A percentile compares a stretch with the other conserved stretches of the same genome.
Evolutionary conservation across 2,329 filamentous ascomycete species (phyloP).

Genomic region (Alternaria infectoria): DNA sequence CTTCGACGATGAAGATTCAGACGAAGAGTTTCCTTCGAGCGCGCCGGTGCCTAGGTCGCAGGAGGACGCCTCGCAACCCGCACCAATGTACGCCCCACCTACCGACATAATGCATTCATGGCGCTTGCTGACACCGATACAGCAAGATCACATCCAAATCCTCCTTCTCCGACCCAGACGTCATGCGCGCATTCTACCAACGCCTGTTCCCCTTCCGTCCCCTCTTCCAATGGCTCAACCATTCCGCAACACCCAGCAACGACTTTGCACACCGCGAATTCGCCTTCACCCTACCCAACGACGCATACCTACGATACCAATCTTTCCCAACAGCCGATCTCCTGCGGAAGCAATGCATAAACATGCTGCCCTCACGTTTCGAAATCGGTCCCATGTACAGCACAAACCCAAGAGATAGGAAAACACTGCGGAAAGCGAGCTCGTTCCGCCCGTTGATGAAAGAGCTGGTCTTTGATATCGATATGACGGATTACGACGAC

Average conservation of each 20-base stretch:
- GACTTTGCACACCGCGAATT: constrained; percentile 96
- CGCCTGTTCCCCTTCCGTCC: constrained; percentile 93
- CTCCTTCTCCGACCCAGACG: constrained; percentile 72
- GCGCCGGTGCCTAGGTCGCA: constrained; percentile 55
- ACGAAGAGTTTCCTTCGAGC: constrained; percentile 65
- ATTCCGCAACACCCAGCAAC: constrained; percentile 80
- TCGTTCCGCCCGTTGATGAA: constrained; percentile 89
- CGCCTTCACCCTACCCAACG: constrained; percentile 91
- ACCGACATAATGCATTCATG: background rate
- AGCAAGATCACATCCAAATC: constrained; percentile 50
- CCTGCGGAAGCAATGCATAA: constrained; percentile 89
- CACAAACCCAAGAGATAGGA: constrained; percentile 91
- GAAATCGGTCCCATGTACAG: constrained; percentile 98
- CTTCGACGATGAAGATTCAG: constrained; percentile 64
- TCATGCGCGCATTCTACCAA: constrained; percentile 94
- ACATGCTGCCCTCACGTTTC: constrained; percentile 88
- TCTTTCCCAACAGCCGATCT: constrained; percentile 73
- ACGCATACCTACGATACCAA: constrained; percentile 91
- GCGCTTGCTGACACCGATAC: constrained; percentile 22
- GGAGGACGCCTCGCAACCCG: constrained; percentile 47
- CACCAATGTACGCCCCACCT: constrained; percentile 45
- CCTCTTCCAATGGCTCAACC: constrained; percentile 97
- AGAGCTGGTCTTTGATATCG: constrained; percentile 98
- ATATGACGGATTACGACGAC: constrained; percentile 98
- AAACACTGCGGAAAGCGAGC: constrained; percentile 78